Base-by-base conservation (phyloP, 768 basidiomycete species). In the Psilocybe sp. region DNA sequence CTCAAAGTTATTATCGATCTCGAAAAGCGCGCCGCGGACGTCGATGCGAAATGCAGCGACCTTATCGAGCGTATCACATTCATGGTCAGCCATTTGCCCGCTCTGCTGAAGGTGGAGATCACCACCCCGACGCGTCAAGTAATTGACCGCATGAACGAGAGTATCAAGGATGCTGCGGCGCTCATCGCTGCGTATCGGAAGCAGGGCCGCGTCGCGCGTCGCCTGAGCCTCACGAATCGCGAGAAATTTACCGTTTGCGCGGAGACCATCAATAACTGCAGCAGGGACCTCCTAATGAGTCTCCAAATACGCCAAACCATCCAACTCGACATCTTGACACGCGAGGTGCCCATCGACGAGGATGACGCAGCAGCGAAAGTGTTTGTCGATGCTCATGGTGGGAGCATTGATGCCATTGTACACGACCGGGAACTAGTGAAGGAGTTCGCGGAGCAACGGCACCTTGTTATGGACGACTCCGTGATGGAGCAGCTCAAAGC, bases 1-100 rank as follows among this genome's bases (percentile, higher is more conserved):
- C 63, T 74, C 23, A 71, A 70, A 57, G 53, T 70, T 46, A 72
- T 72, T 53, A 68, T 74, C 52, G 68, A 69, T 49, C 56, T 74
- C 50, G 72, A 74, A 54, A 57, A 55, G 20, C 51, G 58, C 12
- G 71, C 69, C 4, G 64, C 67, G 40, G 72, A 74, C 13, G 70
- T 66, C 12, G 72, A 74, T 49, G 48, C 61, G 15, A 74, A 74
- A 49, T 74, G 71, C 54, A 66, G 52, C 42, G 72, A 74, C 53
- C 59, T 73, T 20, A 49, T 73, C 28, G 70, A 73, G 39, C 69
- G 72, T 13, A 64, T 71, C 57, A 68, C 66, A 8, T 74, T 74
- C 63, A 70, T 72, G 69, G 62, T 72, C 40, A 63, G 68, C 49
- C 70, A 74, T 43, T 59, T 74, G 18, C 65, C 68, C 5, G 55